Conservation (phyloP, 2,329 filamentous ascomycete genomes). For the Cyphellophora attinorum region DNA sequence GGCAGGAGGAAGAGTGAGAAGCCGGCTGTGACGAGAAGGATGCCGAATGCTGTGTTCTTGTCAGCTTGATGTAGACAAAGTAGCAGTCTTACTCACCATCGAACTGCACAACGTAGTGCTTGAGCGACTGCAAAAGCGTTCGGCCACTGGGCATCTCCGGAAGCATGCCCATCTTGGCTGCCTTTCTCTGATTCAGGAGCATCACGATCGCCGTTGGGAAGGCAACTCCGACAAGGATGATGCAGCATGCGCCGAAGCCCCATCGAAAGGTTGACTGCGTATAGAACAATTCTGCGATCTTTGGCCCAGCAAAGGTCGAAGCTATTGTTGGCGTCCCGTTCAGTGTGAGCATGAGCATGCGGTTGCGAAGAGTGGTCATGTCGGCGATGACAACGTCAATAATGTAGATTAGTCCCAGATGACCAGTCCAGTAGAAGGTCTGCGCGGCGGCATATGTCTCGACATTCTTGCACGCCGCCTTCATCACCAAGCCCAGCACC, state of each 20-base stretch:
- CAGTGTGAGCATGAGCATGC: conserved; percentile 51
- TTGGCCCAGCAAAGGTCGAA: conserved; percentile 46
- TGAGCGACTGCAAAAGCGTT: conserved; percentile 31
- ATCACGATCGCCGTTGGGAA: conserved; percentile 46
- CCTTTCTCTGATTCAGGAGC: conserved; percentile 45
- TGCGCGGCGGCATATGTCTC: conserved; percentile 51
- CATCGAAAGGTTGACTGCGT: conserved; percentile 46
- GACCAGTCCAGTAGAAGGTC: conserved; percentile 49
- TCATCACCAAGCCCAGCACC: conserved; percentile 44
- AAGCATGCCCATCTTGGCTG: conserved; percentile 43
- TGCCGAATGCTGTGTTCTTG: conserved; percentile 34
- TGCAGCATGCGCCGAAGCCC: conserved; percentile 52
- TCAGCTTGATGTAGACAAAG: background rate
- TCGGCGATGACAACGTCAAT: conserved; percentile 54
- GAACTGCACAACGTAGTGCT: conserved; percentile 48
- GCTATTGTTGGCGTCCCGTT: conserved; percentile 49
- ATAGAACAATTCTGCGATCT: conserved; percentile 38
- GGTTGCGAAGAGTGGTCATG: conserved; percentile 50
- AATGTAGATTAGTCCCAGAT: conserved; percentile 44
- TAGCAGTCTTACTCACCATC: conserved; percentile 44
- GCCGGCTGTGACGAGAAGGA: conserved; percentile 27
- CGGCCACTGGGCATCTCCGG: conserved; percentile 24
- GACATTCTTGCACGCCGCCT: conserved; percentile 49
- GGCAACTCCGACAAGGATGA: conserved; percentile 46
- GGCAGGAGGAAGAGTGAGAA: conserved; percentile 3